These are phyloP conservation scores for Phialophora macrospora DNA, from an alignment of 2,329 filamentous ascomycete genomes.

Conservation along the genomic window DNA sequence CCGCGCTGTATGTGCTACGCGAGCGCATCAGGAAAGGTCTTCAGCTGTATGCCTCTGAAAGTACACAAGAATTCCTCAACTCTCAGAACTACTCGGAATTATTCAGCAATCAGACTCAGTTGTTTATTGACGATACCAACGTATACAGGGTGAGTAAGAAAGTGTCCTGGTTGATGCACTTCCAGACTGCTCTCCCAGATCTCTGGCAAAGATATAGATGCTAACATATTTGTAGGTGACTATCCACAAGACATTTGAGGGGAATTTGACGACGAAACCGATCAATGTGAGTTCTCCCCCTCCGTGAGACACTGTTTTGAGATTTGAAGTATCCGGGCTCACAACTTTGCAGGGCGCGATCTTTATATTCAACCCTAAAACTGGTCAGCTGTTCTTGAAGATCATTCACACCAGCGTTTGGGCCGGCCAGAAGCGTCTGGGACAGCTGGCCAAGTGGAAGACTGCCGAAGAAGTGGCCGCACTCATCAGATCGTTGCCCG, in stretches of 20 bases:
- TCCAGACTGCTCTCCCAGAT: neutral
- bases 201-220: neutral
- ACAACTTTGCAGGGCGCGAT: conserved; percentile 69
- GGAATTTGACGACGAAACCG: conserved; percentile 97
- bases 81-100: conserved; percentile 99
- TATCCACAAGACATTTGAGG: conserved; percentile 99
- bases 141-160: conserved; percentile 80
- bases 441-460: conserved; percentile 98
- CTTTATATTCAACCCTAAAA: conserved; percentile 99
- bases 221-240: conserved; percentile 55
- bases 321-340: neutral
- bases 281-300: conserved; percentile 66
- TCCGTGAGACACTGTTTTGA: neutral
- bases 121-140: conserved; percentile 99
- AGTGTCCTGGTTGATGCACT: neutral
- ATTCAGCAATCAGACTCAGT: conserved; percentile 97
- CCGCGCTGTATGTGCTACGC: conserved; percentile 90
- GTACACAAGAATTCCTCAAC: conserved; percentile 98
- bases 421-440: conserved; percentile 98
- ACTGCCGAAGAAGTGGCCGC: conserved; percentile 99
- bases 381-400: conserved; percentile 96
- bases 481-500: conserved; percentile 89
- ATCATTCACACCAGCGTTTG: conserved; percentile 99
- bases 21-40: conserved; percentile 98
- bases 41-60: conserved; percentile 96